A percentile compares a stretch with the other conserved stretches of the same genome.
phyloP scores from a whole-genome alignment of 2,329 filamentous ascomycete genomes.

The Didymella arachidicola region DNA sequence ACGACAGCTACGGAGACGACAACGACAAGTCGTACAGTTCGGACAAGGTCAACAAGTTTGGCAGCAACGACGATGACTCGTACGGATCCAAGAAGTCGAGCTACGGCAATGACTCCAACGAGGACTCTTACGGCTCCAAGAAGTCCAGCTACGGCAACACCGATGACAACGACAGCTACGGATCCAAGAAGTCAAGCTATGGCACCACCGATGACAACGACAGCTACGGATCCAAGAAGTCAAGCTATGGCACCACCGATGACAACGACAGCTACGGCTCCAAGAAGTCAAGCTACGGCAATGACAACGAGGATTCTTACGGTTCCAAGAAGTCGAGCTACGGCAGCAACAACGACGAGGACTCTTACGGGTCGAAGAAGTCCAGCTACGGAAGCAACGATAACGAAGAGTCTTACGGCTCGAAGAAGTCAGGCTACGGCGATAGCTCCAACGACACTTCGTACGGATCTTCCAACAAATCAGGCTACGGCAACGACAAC shows the following conservation, averaged over 20 bases:
- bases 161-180: slow-evolving; percentile 5
- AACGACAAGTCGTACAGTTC: not conserved
- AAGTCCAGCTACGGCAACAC: slow-evolving; percentile 3
- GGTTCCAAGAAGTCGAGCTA: slow-evolving; percentile 10
- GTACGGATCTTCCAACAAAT: slow-evolving; percentile 10
- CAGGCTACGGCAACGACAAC: slow-evolving; percentile 8
- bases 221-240: slow-evolving; percentile 7
- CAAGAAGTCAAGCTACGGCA: slow-evolving; percentile 1
- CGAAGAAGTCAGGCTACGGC: slow-evolving; percentile 2
- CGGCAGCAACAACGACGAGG: not conserved
- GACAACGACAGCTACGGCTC: not conserved
- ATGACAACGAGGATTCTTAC: not conserved
- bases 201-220: not conserved
- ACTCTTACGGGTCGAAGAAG: slow-evolving; percentile 7
- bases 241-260: slow-evolving; percentile 6
- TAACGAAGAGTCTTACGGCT: not conserved
- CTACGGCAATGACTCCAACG: slow-evolving; percentile 2
- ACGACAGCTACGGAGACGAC: slow-evolving; percentile 9
- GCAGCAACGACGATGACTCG: not conserved
- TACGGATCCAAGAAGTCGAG: slow-evolving; percentile 1
- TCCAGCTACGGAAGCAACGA: slow-evolving; percentile 6
- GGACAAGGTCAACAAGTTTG: slow-evolving; percentile 5
- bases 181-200: slow-evolving; percentile 2
- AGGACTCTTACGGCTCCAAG: slow-evolving; percentile 7
- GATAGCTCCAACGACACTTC: not conserved